Percentiles rank a stretch among this genome's conserved stretches.
These are phyloP conservation scores for Talaromyces nanjingensis DNA, from an alignment of 495 filamentous ascomycete species.

Conservation along the genomic window DNA sequence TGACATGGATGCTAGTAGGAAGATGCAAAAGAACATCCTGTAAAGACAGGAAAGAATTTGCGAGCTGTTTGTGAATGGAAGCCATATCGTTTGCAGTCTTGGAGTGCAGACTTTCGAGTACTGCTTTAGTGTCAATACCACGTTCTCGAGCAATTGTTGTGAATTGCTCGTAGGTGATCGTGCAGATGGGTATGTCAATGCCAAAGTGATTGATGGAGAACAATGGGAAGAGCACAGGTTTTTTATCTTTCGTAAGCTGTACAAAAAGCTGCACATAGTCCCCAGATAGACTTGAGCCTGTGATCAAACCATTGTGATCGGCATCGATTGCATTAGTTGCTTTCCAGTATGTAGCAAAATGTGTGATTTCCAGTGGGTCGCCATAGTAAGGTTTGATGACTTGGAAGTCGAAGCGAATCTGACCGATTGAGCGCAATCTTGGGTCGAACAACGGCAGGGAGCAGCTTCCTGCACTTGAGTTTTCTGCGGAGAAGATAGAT, in stretches of 20 bases:
- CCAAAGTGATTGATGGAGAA: constrained; percentile 74
- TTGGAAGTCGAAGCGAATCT: constrained; percentile 87
- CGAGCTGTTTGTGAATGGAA: constrained; percentile 59
- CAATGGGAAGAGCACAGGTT: constrained; percentile 78
- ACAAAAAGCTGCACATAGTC: constrained; percentile 89
- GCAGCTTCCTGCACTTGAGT: constrained; percentile 71
- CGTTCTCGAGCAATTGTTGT: constrained; percentile 52
- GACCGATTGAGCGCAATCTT: constrained; percentile 85
- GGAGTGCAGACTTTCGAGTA: constrained; percentile 40
- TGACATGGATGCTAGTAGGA: constrained; percentile 71
- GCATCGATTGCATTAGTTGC: constrained; percentile 85
- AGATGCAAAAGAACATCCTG: constrained; percentile 66
- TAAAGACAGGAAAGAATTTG: constrained; percentile 67
- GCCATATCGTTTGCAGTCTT: constrained; percentile 50
- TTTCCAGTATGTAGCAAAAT: constrained; percentile 99
- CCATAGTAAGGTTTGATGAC: constrained; percentile 95
- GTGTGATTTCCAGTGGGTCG: constrained; percentile 89
- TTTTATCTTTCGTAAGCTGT: constrained; percentile 78
- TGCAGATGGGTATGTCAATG: constrained; percentile 72
- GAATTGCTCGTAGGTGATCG: constrained; percentile 70
- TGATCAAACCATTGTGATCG: constrained; percentile 78
- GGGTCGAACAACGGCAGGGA: constrained; percentile 89
- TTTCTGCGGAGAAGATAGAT: constrained; percentile 66
- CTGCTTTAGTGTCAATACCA: constrained; percentile 25
- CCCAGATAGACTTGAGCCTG: constrained; percentile 88